A percentile compares a stretch with the other conserved stretches of the same genome.
These are phyloP conservation scores for Glycine latifolia DNA, from an alignment of 306 rosid species.

Conservation along the genomic window DNA sequence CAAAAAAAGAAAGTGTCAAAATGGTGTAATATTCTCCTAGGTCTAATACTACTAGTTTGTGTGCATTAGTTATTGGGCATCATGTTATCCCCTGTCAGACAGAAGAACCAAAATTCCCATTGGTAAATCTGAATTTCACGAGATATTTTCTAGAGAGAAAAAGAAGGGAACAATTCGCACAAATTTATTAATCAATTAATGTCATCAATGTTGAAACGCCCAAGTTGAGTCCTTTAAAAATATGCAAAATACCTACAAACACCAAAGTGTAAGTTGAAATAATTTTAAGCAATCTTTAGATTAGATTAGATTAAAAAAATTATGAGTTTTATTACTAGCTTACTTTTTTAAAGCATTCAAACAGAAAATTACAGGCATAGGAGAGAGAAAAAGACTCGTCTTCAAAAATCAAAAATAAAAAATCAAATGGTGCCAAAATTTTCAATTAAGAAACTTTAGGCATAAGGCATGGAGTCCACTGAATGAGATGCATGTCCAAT, in stretches of 20 bases:
- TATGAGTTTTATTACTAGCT: no score
- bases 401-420: neutral
- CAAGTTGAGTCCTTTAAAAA: neutral
- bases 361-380: no score
- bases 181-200: neutral
- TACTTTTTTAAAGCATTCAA: no score
- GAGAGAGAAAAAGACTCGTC: no score
- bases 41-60: neutral
- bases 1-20: neutral
- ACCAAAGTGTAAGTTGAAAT: neutral
- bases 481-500: slow-evolving; percentile 22
- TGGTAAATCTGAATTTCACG: neutral
- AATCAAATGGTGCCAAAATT: slow-evolving; percentile 11
- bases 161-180: neutral
- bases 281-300: neutral
- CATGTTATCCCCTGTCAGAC: neutral
- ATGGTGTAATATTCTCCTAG: neutral
- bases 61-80: neutral
- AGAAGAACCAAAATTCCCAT: neutral
- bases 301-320: no score
- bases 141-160: neutral
- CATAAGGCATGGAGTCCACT: neutral
- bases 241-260: neutral
- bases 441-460: neutral
- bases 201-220: neutral